phyloP scores from a whole-genome alignment of 1,284 basidiomycete genomes.

The Marasmius oreades region DNA sequence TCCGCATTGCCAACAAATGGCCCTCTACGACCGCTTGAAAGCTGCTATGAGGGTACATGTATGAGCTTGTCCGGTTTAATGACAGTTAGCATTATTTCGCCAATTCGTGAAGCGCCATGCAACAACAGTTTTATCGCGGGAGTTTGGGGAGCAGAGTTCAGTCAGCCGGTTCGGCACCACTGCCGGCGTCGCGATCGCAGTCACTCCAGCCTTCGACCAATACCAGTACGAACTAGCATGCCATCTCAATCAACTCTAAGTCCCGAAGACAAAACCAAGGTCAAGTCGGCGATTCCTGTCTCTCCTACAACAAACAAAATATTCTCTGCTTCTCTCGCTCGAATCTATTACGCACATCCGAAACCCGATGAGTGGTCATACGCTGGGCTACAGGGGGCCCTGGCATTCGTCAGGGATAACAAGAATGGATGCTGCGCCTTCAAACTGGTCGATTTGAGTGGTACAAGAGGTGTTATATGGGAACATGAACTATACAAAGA shows the following conservation, averaged over 20 bases:
- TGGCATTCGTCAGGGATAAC: constrained; percentile 70
- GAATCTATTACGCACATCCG: constrained; percentile 86
- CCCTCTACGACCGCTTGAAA: too few species aligned
- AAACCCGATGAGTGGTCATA: constrained; percentile 79
- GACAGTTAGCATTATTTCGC: too few species aligned
- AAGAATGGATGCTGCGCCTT: constrained; percentile 59
- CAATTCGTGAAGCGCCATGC: too few species aligned
- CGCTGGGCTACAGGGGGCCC: constrained; percentile 79
- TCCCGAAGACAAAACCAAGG: constrained; percentile 71
- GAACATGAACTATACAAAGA: constrained; percentile 89
- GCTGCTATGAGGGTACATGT: too few species aligned
- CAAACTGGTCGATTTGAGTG: constrained; percentile 78
- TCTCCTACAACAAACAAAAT: constrained; percentile 61
- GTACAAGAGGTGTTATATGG: constrained; percentile 89
- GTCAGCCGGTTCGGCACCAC: too few species aligned
- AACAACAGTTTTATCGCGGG: too few species aligned
- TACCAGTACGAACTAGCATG: constrained; percentile 38
- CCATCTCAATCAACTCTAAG: constrained; percentile 67
- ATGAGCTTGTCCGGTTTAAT: too few species aligned
- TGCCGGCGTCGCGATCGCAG: too few species aligned
- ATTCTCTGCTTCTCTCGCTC: constrained; percentile 70
- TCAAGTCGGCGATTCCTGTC: constrained; percentile 63
- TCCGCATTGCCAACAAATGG: too few species aligned
- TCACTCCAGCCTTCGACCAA: too few species aligned
- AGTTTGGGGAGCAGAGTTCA: too few species aligned